Conservation (phyloP, 169 alveolate genomes). For the Plasmodium ovale region DNA sequence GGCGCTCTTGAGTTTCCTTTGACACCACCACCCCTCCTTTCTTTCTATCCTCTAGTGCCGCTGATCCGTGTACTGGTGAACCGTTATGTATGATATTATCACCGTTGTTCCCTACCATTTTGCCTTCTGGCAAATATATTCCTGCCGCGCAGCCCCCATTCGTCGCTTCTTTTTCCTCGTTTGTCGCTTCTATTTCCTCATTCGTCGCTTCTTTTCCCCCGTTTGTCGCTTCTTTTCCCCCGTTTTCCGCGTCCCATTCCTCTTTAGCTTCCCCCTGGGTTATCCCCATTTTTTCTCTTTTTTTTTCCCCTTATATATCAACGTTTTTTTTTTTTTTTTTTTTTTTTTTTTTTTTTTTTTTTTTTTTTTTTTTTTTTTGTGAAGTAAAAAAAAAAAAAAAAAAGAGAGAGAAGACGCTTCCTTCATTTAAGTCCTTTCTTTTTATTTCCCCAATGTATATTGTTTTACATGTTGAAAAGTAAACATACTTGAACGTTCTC, state of each 20-base stretch:
- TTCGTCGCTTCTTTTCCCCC: background rate
- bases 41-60: background rate
- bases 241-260: background rate
- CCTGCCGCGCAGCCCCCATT: background rate
- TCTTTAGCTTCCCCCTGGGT: background rate
- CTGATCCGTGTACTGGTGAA: background rate
- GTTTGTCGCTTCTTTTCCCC: background rate
- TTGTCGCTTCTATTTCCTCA: background rate
- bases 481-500: no score
- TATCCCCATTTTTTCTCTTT: no score
- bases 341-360: conserved; percentile 12
- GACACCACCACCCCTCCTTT: conserved; percentile 11
- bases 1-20: conserved; percentile 34
- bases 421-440: background rate
- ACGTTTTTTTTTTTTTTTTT: background rate
- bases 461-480: no score
- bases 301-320: background rate
- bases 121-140: background rate
- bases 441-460: background rate
- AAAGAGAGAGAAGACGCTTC: no score
- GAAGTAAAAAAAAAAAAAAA: no score
- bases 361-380: background rate
- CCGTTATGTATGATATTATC: background rate
- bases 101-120: background rate
- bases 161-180: background rate